Conservation (phyloP, 306 rosid species). For the Vachellia pachyceras region DNA sequence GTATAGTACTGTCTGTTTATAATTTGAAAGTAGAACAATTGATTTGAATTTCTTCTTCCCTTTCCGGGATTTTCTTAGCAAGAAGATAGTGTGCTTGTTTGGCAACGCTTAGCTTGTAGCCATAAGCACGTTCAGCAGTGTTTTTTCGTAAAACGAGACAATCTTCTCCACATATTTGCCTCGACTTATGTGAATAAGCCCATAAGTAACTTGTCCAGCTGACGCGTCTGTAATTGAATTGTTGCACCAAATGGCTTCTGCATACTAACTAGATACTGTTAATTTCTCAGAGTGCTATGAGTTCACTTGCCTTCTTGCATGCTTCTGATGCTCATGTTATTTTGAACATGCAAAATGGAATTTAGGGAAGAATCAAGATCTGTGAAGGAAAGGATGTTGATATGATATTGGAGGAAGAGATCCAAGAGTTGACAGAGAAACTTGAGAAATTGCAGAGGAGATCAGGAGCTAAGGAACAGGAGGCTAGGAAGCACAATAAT, state of each 20-base stretch:
- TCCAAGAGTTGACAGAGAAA: conserved; percentile 63
- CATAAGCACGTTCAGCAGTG: no score
- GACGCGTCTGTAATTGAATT: neutral
- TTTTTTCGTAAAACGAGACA: no score
- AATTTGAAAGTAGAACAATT: neutral
- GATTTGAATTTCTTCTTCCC: neutral
- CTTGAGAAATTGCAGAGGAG: conserved; percentile 70
- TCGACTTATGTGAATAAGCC: no score
- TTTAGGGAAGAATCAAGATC: conserved; percentile 75
- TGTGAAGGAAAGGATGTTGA: conserved; percentile 59
- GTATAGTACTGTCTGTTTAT: neutral
- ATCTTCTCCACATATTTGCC: no score
- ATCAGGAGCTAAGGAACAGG: conserved; percentile 46
- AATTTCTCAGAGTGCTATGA: neutral
- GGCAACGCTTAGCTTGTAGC: no score
- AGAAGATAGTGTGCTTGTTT: no score
- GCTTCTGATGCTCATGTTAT: conserved; percentile 13
- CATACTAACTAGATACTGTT: neutral
- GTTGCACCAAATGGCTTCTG: neutral
- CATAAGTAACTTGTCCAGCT: conserved; percentile 9
- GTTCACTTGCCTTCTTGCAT: conserved; percentile 13
- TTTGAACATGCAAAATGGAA: conserved; percentile 37
- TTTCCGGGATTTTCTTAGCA: neutral
- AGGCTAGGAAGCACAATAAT: conserved; percentile 48
- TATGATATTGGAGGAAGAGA: conserved; percentile 64